Evolutionary conservation across 331 rosid species (phyloP), one percentile per base, ranked within the genome.

Genomic region (Acacia concinna): DNA sequence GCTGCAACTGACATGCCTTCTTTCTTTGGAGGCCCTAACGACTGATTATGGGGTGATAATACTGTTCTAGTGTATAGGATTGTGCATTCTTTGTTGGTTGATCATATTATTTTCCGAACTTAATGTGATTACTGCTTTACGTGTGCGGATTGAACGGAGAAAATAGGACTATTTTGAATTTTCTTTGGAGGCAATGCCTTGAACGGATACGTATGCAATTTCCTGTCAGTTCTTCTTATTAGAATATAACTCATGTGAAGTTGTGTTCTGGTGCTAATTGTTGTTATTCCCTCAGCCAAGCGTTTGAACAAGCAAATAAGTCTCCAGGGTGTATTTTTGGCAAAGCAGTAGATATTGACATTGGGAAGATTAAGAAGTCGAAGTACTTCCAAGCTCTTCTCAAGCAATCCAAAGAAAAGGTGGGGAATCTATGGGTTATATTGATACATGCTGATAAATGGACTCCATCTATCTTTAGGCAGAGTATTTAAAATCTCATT

Each of bases 231-330:
- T 52, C 13, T 74, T 57, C 30, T 43, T 59, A 43, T 75, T 40
- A 59, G 52, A 54, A 40, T 57, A 60, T 37, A 9, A 41, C 9
- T 31, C 21, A 60, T 5, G 31, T 68, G 21, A 2, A 59, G 59
- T 21, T 66, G n/a, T 37, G 65, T 21, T 47, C 70, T 66, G 34
- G 44, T 23, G 35, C 35, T 76, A 44, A 49, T 49, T 82, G 20
- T 69, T 70, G 34, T 44, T 13, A 4, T 75, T 52, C 79, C 66
- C 68, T 41, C 91, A 90, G 99, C 20, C 88, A 77, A 85, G 97
- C 93, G 65, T 95, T 95, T 78, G 97, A 91, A 84, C 94, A 85
- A 82, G 98, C 90, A 77, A 91, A 89, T 82, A 90, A 74, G 74
- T 81, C 89, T 60, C 87, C 90, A 40, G 94, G 92, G 40, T 30